Base-by-base conservation (phyloP, 176 grass and related monocot species). In the Alloteropsis semialata region DNA sequence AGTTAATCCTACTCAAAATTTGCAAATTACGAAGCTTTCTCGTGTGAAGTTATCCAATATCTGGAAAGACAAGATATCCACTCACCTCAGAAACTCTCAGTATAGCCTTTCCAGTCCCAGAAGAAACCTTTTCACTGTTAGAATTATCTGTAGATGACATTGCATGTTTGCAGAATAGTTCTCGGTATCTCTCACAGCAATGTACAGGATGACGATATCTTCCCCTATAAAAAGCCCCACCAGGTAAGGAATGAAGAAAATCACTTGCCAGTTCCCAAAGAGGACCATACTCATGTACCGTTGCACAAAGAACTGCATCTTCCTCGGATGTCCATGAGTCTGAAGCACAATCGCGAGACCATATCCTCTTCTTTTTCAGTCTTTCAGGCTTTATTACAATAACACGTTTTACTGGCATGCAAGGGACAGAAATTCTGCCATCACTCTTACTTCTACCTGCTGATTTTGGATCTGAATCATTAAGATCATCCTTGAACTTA, bases 171-270 rank as follows among this genome's bases (percentile, higher is more conserved):
- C 92, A 99, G 81, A 99, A 89, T 48, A 99, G 78, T 92, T 99
- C 96, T 58, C 96, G 81, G 72, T 96, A 99, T 82, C 96, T 90
- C 83, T 99, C 96, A 78, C 93, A 96, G 53, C 96, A 99, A 90
- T 99, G 93, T 27, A 94, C 87, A 72, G 93, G 96, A 86, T 99
- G 93, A 43, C 81, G 93, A 76, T 84, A 94, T 78, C 93, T 88
- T 56, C 96, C 96, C 69, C 89, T 88, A 66, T 92, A 96, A 85
- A 67, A 78, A 72, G 87, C 81, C 72, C 91, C 91, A 79, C 89
- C 85, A 29, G 87, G 83, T 57, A 91, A 82, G 74, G 79, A 84
- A 82, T 87, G 76, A 84, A 99, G 83, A 63, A 75, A 70, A 76
- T 99, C 96, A 84, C 93, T 99, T 54, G 90, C 91, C 77, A 96